A percentile compares a stretch with the other conserved stretches of the same genome.
Evolutionary conservation across 768 basidiomycete species (phyloP).

Genomic region (Agrocybe chaxingu): DNA sequence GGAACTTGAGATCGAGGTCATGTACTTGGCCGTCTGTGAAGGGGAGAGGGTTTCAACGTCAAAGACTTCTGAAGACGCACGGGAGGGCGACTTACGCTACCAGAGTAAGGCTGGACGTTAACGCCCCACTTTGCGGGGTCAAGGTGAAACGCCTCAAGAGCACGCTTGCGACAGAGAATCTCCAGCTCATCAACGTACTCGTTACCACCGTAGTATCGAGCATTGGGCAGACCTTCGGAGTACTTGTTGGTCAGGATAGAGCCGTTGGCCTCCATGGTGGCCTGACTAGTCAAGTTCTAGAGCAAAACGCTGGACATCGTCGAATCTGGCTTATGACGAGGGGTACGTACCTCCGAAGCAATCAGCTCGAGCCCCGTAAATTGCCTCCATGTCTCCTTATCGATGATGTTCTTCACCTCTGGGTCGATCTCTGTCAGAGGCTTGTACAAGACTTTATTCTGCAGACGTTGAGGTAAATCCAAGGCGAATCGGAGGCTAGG

Average conservation of each 20-base stretch:
- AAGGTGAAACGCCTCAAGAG: constrained; percentile 93
- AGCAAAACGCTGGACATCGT: background rate
- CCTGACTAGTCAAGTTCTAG: constrained; percentile 93
- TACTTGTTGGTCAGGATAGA: constrained; percentile 99
- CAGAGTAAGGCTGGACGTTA: constrained; percentile 98
- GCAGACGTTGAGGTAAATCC: constrained; percentile 3
- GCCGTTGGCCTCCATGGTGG: constrained; percentile 97
- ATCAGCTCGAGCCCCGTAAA: constrained; percentile 97
- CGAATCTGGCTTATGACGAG: background rate
- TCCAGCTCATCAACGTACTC: constrained; percentile 98
- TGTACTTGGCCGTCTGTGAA: constrained; percentile 81
- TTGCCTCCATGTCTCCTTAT: constrained; percentile 99
- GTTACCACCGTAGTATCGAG: constrained; percentile 97
- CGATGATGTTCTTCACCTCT: constrained; percentile 94
- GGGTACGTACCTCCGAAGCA: constrained; percentile 81
- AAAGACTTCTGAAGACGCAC: background rate
- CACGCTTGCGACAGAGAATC: constrained; percentile 90
- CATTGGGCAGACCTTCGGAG: constrained; percentile 98
- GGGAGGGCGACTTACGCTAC: constrained; percentile 54
- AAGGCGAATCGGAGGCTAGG: constrained; percentile 1
- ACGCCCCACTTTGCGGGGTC: constrained; percentile 94
- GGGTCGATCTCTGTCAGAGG: constrained; percentile 91
- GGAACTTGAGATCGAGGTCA: constrained; percentile 7
- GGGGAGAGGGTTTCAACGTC: background rate
- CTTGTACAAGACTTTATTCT: constrained; percentile 93